Evolutionary conservation across 805 yeast species (phyloP), one percentile per base, ranked within the genome.

Genomic region (Citeromyces nyonsensis): DNA sequence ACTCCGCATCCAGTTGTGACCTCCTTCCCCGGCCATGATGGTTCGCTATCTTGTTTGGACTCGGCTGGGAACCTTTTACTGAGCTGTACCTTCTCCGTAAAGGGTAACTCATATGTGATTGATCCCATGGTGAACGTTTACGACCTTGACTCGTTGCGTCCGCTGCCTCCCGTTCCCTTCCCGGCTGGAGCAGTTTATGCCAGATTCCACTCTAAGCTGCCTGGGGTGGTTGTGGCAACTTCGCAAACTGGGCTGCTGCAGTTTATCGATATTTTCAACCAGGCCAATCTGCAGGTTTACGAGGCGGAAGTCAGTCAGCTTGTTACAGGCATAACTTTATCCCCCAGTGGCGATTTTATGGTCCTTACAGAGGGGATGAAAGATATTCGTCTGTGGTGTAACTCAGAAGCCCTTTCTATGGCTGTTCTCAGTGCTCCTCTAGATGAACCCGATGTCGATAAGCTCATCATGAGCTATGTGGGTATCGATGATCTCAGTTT

Each of bases 141-240:
- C 49, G 97, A 91, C 50, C 50, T 83, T 22, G 65, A 93, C 38
- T 67, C 73, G 36, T 60, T 81, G 69, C 66, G 69, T 33, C 66
- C 85, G 2, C 52, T 76, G 35, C 61, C 93, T 0, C 95, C 96
- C 3, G 62, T 88, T 6, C 72, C 95, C 4, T 84, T 85, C 45
- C 85, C 91, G 1, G 77, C 85, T 0, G 96, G 96, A 9, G 95
- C 97, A 1, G 65, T 80, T 7, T 80, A 68, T 47, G 91, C 79
- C 1, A 65, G 80, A 31, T 62, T 88, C 38, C 96, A 88, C 54
- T 96, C 97, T 5, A 78, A 80, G 38, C 48, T 85, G 32, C 80
- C 95, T 5, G 79, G 81, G 26, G 73, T 79, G 25, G 69, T 84
- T 29, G 50, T 84, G 4, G 73, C 82, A 6, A 78, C 83, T 0